Evolutionary conservation across 2,329 filamentous ascomycete species (phyloP), one percentile per base, ranked within the genome.

Genomic region (Ramichloridium luteum): DNA sequence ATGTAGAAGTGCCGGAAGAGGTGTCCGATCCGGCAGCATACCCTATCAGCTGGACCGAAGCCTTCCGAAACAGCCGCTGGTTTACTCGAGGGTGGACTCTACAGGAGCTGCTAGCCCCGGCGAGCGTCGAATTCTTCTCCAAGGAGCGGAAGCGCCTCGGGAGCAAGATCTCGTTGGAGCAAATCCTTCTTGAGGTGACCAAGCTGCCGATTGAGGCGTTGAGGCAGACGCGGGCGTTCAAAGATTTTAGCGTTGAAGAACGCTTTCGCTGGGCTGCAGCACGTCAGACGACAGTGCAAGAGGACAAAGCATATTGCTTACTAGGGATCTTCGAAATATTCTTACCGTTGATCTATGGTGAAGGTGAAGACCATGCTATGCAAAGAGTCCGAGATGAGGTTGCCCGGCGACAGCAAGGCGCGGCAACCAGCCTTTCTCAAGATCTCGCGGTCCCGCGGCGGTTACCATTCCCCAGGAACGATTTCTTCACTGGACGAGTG

Each of bases 171-270:
- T 34, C 28, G 13, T 17, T 30, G 5, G 12, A 16, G 11, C 4
- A 6, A 13, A 16, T 13, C 10, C 17, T 53, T n/a, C 35, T 40
- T 2, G 15, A 32, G 15, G 37, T 49, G 17, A 55, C 53, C 5
- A 26, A n/a, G 10, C 20, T 30, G 15, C 11, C 16, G 13, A 13
- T 30, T 16, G 27, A 35, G 23, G 25, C n/a, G 22, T 22, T 16
- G n/a, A n/a, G n/a, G 13, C 20, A 15, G 15, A 26, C 20, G 27
- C 16, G 27, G 31, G 15, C 22, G n/a, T 16, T 34, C 5, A 27
- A 29, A 11, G n/a, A 5, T 11, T 14, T 22, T 18, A 25, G 17
- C 10, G 22, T 35, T 12, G 17, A 28, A 13, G 13, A 26, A 11
- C 26, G 15, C 10, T 31, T 35, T 16, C 27, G 17, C 8, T 35